A percentile compares a stretch with the other conserved stretches of the same genome.
phyloP scores from a whole-genome alignment of 371 early-diverging fungal species.

The Syncephalastrum monosporum region DNA sequence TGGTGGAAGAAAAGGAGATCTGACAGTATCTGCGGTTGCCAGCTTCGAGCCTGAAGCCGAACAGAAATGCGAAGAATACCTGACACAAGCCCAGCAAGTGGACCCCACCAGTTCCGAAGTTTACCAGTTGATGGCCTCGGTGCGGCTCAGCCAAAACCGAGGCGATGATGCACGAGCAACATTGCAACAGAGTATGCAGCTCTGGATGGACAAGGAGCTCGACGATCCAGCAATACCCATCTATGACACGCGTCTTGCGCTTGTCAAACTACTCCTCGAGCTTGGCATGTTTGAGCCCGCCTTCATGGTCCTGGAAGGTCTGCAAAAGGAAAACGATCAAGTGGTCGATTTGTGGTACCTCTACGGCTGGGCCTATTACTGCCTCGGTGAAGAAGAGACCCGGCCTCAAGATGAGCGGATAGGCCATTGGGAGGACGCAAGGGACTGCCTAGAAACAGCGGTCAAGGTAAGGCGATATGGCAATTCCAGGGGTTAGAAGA shows the following conservation, averaged over 20 bases:
- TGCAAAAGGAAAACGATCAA: conserved; percentile 90
- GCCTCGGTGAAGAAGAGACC: conserved; percentile 69
- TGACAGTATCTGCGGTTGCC: not conserved
- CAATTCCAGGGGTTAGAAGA: not conserved
- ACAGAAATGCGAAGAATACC: conserved; percentile 72
- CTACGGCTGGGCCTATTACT: conserved; percentile 89
- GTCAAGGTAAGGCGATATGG: conserved; percentile 54
- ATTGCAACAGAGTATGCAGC: conserved; percentile 62
- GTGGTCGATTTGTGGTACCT: conserved; percentile 92
- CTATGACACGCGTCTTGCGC: conserved; percentile 78
- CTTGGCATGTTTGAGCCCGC: conserved; percentile 74
- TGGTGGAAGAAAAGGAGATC: not conserved
- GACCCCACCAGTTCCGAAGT: conserved; percentile 81
- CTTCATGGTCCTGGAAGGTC: conserved; percentile 73
- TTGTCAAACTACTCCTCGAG: conserved; percentile 84
- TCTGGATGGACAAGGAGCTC: conserved; percentile 73
- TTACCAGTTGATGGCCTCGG: conserved; percentile 88
- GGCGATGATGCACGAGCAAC: conserved; percentile 79
- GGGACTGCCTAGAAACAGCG: conserved; percentile 75
- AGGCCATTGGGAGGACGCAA: conserved; percentile 66
- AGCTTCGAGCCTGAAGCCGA: conserved; percentile 93
- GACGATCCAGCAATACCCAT: conserved; percentile 67
- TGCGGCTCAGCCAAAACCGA: conserved; percentile 83
- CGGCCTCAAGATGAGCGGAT: conserved; percentile 49
- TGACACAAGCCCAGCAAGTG: conserved; percentile 64